These are phyloP conservation scores for Hanseniaspora vineae DNA, from an alignment of 805 yeast species.

Conservation along the genomic window DNA sequence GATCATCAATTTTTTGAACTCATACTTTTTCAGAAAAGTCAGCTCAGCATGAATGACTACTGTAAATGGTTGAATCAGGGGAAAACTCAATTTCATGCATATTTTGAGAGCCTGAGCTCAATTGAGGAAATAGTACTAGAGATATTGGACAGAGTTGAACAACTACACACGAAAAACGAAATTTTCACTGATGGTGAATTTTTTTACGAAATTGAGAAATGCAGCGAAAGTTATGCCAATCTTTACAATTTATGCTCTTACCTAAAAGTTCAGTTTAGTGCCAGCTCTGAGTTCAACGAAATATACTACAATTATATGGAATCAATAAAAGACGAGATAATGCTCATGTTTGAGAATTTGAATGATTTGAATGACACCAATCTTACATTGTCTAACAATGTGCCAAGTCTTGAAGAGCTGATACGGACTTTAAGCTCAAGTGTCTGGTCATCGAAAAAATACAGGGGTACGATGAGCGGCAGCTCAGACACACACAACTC, in stretches of 20 bases:
- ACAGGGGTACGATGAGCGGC: neutral
- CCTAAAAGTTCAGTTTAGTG: constrained; percentile 25
- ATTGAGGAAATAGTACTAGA: constrained; percentile 5
- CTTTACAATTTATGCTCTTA: constrained; percentile 18
- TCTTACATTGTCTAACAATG: neutral
- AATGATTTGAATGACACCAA: constrained; percentile 18
- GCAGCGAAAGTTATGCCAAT: constrained; percentile 19
- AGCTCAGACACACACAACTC: neutral
- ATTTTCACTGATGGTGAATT: constrained; percentile 7
- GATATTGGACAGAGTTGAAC: constrained; percentile 24
- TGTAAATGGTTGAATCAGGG: neutral
- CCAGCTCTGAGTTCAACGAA: constrained; percentile 33
- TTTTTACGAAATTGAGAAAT: constrained; percentile 22
- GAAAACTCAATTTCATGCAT: neutral
- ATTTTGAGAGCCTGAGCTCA: neutral
- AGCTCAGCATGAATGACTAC: neutral
- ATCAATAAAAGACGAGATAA: constrained; percentile 29
- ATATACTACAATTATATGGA: constrained; percentile 29
- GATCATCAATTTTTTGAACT: neutral
- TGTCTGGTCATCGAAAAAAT: neutral
- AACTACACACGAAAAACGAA: constrained; percentile 20
- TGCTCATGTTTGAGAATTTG: constrained; percentile 24
- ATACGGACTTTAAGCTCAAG: neutral
- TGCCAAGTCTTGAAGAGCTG: neutral
- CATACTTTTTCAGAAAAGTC: neutral